Evolutionary conservation across 148 eudicot species (phyloP).

Genomic region (Vaccinium darrowii): DNA sequence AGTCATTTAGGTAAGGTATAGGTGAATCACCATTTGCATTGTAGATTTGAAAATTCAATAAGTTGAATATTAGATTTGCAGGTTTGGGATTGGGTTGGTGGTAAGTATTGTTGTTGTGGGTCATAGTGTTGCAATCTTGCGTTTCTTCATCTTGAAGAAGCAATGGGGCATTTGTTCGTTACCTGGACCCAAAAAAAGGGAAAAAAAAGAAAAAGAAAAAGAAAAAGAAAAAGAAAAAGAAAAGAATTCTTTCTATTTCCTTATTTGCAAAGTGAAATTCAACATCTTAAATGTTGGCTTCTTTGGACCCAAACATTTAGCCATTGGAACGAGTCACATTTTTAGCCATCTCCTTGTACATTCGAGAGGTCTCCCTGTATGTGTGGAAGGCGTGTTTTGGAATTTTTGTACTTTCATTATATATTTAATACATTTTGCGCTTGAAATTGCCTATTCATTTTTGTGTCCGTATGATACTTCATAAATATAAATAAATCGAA

Average conservation of each 20-base stretch:
- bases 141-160: constrained; percentile 43
- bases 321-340: constrained; percentile 15
- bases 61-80: constrained; percentile 29
- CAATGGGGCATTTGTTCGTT: constrained; percentile 17
- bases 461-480: too few species aligned
- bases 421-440: too few species aligned
- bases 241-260: constrained; percentile 16
- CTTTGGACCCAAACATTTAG: constrained; percentile 4
- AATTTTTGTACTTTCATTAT: not conserved
- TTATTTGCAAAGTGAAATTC: constrained; percentile 22
- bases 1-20: constrained; percentile 22
- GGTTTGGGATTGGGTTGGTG: constrained; percentile 41
- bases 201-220: constrained; percentile 17
- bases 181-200: constrained; percentile 24
- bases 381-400: not conserved
- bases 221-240: constrained; percentile 3
- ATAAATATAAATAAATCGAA: too few species aligned
- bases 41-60: constrained; percentile 32
- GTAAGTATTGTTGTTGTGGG: constrained; percentile 33
- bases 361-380: not conserved
- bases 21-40: constrained; percentile 19
- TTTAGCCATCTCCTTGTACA: not conserved
- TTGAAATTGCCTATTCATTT: too few species aligned
- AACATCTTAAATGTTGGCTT: constrained; percentile 27
- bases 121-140: constrained; percentile 34